Conservation (phyloP, 148 eudicot species). For the Amaranthus cruentus region DNA sequence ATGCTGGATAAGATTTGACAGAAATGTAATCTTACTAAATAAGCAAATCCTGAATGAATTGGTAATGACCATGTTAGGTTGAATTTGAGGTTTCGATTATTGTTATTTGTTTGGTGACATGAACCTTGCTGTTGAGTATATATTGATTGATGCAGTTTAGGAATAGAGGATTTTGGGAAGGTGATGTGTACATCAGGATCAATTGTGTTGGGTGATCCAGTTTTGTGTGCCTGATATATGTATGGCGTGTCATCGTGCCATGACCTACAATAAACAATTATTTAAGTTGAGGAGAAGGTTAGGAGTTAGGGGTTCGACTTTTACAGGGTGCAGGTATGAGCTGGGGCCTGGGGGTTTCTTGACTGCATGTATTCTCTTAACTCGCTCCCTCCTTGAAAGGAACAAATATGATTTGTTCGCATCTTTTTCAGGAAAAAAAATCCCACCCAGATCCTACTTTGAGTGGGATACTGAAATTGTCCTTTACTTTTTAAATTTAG, state of each 20-base stretch:
- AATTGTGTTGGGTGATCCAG: conserved; percentile 40
- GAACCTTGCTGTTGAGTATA: conserved; percentile 60
- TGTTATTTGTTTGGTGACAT: conserved; percentile 66
- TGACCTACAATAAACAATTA: too few species aligned
- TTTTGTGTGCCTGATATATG: conserved; percentile 51
- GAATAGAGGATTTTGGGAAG: conserved; percentile 37
- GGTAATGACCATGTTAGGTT: conserved; percentile 71
- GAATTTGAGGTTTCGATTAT: conserved; percentile 39
- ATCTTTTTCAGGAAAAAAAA: too few species aligned
- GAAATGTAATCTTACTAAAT: conserved; percentile 82
- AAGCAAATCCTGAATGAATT: conserved; percentile 63
- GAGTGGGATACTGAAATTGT: too few species aligned
- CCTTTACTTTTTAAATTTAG: too few species aligned
- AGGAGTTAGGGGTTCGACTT: too few species aligned
- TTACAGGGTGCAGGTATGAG: too few species aligned
- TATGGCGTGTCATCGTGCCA: conserved; percentile 64
- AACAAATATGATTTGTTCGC: too few species aligned
- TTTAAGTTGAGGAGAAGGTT: too few species aligned
- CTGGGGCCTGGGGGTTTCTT: too few species aligned
- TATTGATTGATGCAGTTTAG: conserved; percentile 64
- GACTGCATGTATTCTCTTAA: too few species aligned
- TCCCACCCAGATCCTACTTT: too few species aligned
- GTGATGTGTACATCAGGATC: conserved; percentile 36
- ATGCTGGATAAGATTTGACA: conserved; percentile 50
- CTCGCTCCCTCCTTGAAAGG: too few species aligned